Conservation (phyloP, 1,139 yeast species). For the Nakaseomyces uthaithaninus region DNA sequence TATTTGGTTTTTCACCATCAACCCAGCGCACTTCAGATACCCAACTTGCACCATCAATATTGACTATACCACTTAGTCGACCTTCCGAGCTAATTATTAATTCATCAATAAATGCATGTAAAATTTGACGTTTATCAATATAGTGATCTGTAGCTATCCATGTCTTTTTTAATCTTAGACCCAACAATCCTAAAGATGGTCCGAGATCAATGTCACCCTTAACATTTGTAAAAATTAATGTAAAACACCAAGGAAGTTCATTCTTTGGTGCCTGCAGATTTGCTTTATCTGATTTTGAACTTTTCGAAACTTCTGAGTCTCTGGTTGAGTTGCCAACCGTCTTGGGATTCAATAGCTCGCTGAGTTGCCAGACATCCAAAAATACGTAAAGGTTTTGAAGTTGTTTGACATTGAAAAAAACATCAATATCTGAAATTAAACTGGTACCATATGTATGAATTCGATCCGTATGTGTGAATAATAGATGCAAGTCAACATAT, state of each 20-base stretch:
- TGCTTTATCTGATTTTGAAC: constrained; percentile 10
- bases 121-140: constrained; percentile 63
- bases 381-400: constrained; percentile 79
- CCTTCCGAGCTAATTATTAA: constrained; percentile 58
- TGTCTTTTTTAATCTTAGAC: constrained; percentile 45
- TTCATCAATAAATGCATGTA: constrained; percentile 52
- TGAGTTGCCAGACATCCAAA: constrained; percentile 75
- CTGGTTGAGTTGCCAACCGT: constrained; percentile 7
- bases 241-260: constrained; percentile 61
- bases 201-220: constrained; percentile 67
- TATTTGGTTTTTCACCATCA: constrained; percentile 31
- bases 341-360: constrained; percentile 15
- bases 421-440: constrained; percentile 47
- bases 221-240: constrained; percentile 48
- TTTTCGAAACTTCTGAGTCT: constrained; percentile 4
- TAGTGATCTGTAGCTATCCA: constrained; percentile 69
- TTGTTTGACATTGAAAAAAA: constrained; percentile 72
- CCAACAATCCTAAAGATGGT: constrained; percentile 65
- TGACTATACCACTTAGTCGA: constrained; percentile 66
- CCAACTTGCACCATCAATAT: constrained; percentile 42
- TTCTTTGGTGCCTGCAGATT: constrained; percentile 11
- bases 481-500: constrained; percentile 38
- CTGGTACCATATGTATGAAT: constrained; percentile 45
- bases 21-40: constrained; percentile 71
- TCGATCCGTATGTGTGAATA: constrained; percentile 38